Conservation (phyloP, 1,284 basidiomycete genomes). For the Rhodotorula glutinis region DNA sequence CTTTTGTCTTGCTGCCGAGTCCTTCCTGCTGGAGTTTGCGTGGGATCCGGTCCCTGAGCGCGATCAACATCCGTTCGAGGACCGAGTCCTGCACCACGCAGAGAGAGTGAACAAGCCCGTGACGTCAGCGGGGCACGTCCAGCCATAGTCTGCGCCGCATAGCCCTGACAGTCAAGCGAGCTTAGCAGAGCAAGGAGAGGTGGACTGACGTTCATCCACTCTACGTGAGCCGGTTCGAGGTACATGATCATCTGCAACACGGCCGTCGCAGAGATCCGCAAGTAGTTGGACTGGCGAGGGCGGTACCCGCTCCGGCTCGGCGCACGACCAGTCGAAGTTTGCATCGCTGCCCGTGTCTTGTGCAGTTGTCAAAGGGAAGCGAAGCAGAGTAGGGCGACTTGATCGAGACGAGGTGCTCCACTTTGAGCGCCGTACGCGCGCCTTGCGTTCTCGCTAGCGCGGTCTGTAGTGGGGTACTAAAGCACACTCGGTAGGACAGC, state of each 20-base stretch:
- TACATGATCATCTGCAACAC: slow-evolving; percentile 50
- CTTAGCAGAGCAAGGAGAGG: not conserved
- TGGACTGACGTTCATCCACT: slow-evolving; percentile 48
- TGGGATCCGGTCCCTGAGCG: slow-evolving; percentile 46
- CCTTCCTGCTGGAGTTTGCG: slow-evolving; percentile 44
- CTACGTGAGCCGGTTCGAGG: slow-evolving; percentile 48
- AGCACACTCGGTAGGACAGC: too few species aligned
- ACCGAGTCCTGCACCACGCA: slow-evolving; percentile 34
- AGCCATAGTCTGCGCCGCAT: not conserved
- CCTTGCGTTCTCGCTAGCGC: too few species aligned
- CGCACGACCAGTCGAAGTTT: not conserved
- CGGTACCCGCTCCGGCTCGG: slow-evolving; percentile 33
- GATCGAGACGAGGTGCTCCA: too few species aligned
- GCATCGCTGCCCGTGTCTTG: too few species aligned
- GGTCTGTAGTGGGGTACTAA: too few species aligned
- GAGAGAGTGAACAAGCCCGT: too few species aligned
- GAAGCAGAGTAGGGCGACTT: too few species aligned
- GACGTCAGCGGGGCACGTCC: not conserved
- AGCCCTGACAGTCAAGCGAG: too few species aligned
- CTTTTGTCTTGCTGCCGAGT: slow-evolving; percentile 4
- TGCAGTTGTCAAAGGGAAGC: too few species aligned
- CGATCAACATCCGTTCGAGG: slow-evolving; percentile 43
- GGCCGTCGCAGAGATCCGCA: slow-evolving; percentile 47
- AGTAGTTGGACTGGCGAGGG: slow-evolving; percentile 48
- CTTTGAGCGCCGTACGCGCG: too few species aligned